Evolutionary conservation across 1,284 basidiomycete genomes (phyloP), one percentile per base, ranked within the genome.

Genomic region (Apiotrichum veenhuisii): DNA sequence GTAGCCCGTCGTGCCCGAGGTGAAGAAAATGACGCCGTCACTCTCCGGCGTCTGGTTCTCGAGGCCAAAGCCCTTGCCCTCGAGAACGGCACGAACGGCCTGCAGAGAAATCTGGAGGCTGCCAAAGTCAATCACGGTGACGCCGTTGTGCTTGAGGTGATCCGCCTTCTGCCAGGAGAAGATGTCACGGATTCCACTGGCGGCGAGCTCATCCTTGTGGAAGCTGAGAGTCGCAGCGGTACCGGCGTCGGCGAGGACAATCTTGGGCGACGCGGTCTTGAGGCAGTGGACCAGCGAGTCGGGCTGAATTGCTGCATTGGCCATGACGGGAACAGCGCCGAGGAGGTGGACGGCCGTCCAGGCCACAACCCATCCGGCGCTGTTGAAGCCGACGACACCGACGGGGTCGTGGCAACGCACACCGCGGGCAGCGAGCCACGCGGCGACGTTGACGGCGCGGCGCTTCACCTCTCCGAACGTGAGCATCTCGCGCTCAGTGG

Each of bases 21-120:
- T 69, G 55, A 70, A 74, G 62, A 72, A 74, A 42, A 72, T 67
- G 20, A 68, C 64, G 15, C 60, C 70, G 55, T 72, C 72, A 40
- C 64, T 66, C 47, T 74, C 72, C 15, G 69, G 67, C 23, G 57
- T 52, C 4, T 70, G 52, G 0, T 20, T 43, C 26, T 64, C 58
- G 20, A 72, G 22, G 1, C 61, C 66, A 17, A 34, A 40, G 36
- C 48, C 48, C 9, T 22, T 44, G 23, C 48, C 57, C n/a, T 50
- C 41, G n/a, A 27, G 8, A 5, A 44, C 22, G n/a, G 43, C 55
- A 0, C 14, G 26, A 15, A 23, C 22, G 37, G 43, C 49, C 26
- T 33, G 11, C 38, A 30, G 23, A 15, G 48, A 18, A 2, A 40
- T 22, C 10, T 33, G 17, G 20, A 57, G 30, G 23, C 18, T 23